phyloP scores from a whole-genome alignment of 2,329 filamentous ascomycete genomes.

The Amphichorda felina region DNA sequence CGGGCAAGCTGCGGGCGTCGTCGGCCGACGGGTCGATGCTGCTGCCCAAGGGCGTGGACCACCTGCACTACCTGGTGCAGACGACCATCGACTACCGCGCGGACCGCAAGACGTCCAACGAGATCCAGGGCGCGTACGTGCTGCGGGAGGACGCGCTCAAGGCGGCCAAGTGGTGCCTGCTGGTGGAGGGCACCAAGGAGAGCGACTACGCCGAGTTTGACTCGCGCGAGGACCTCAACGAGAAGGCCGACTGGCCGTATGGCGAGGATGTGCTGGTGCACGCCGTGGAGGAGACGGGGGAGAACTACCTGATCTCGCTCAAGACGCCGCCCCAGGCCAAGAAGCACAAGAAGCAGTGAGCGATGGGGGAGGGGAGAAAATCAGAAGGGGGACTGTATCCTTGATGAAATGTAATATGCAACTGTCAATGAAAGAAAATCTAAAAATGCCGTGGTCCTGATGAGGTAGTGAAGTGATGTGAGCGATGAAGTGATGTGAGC shows the following conservation, averaged over 20 bases:
- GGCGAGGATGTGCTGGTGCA: conserved; percentile 30
- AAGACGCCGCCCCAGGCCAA: conserved; percentile 10
- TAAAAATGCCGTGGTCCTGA: too few relatives aligned
- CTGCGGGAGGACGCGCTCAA: conserved; percentile 17
- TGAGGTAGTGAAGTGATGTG: too few relatives aligned
- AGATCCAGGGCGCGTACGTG: conserved; percentile 25
- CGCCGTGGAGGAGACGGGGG: conserved; percentile 26
- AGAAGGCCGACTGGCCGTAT: conserved; percentile 23
- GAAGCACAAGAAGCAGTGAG: conserved; percentile 1
- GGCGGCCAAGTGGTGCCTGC: conserved; percentile 20
- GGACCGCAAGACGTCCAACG: conserved; percentile 15
- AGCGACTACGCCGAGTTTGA: conserved; percentile 22
- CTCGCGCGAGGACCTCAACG: conserved; percentile 11
- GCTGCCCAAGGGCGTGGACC: conserved; percentile 12
- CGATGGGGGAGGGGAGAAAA: too few relatives aligned
- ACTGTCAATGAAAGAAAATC: too few relatives aligned
- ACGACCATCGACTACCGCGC: conserved; percentile 27
- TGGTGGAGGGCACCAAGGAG: conserved; percentile 11
- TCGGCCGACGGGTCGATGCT: conserved; percentile 7
- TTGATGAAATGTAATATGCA: too few relatives aligned
- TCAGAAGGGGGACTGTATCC: too few relatives aligned
- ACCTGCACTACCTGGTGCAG: conserved; percentile 28
- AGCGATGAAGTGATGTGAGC: too few relatives aligned
- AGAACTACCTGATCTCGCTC: conserved; percentile 25
- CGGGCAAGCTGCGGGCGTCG: conserved; percentile 1